Evolutionary conservation across 164 flowering plant genomes (phyloP).

Genomic region (Chloranthus sessilifolius): DNA sequence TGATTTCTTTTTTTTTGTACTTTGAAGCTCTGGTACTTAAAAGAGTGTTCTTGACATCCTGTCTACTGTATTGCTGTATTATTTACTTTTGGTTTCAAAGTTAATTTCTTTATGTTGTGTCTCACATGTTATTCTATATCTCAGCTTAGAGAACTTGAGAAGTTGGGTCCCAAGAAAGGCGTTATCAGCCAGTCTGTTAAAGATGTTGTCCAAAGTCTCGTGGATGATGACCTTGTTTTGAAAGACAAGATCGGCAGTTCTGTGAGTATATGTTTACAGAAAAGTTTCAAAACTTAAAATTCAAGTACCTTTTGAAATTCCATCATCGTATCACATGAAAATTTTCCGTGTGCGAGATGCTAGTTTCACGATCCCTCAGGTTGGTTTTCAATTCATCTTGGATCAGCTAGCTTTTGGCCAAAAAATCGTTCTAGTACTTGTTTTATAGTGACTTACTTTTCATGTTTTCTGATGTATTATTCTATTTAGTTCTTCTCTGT

Average conservation of each 20-base stretch:
- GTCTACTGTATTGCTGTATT: no score
- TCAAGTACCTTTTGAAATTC: neutral
- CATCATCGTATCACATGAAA: neutral
- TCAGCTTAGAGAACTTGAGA: slow-evolving; percentile 98
- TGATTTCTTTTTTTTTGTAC: neutral
- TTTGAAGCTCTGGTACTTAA: neutral
- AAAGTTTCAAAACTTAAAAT: neutral
- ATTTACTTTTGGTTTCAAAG: neutral
- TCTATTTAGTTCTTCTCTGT: neutral
- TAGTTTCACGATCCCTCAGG: no score
- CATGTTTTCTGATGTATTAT: no score
- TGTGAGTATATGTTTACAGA: slow-evolving; percentile 39
- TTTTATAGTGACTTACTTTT: no score
- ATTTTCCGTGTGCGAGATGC: neutral
- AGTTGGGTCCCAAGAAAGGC: slow-evolving; percentile 89
- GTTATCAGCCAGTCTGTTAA: slow-evolving; percentile 92
- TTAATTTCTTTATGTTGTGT: neutral
- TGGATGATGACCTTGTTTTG: slow-evolving; percentile 94
- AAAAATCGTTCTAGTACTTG: no score
- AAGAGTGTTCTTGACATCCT: neutral
- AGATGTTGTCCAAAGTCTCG: slow-evolving; percentile 94
- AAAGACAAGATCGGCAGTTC: slow-evolving; percentile 97
- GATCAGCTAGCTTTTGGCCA: no score
- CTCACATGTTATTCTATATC: slow-evolving; percentile 4
- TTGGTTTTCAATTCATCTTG: no score